A percentile compares a stretch with the other conserved stretches of the same genome.
Evolutionary conservation across 805 yeast genomes (phyloP).

Genomic region (Kodamaea hsintzibuensis): DNA sequence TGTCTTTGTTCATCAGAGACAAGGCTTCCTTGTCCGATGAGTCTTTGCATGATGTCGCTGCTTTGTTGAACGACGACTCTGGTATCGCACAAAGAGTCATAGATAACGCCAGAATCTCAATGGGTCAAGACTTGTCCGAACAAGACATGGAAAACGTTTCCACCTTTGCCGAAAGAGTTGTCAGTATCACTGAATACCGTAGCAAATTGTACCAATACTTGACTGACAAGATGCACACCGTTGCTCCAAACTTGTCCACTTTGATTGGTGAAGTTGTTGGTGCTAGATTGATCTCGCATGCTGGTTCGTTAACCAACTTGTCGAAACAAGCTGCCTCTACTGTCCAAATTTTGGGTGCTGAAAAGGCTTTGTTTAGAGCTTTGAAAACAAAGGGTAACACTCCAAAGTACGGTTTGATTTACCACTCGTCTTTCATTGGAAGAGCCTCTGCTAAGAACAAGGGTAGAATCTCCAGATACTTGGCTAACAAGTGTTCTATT

Average conservation of each 20-base stretch:
- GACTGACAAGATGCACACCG: slow-evolving; percentile 94
- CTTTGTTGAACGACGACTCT: slow-evolving; percentile 86
- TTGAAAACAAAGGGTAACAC: slow-evolving; percentile 95
- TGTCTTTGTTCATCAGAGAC: slow-evolving; percentile 81
- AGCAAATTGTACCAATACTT: slow-evolving; percentile 79
- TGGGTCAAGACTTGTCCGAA: slow-evolving; percentile 98
- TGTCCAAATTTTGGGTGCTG: slow-evolving; percentile 97
- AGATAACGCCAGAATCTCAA: slow-evolving; percentile 93
- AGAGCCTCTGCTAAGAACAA: slow-evolving; percentile 94
- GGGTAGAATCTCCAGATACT: slow-evolving; percentile 97
- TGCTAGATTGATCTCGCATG: slow-evolving; percentile 96
- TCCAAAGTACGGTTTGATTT: slow-evolving; percentile 93
- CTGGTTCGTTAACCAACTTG: slow-evolving; percentile 94
- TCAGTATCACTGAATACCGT: slow-evolving; percentile 88
- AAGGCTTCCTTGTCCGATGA: slow-evolving; percentile 87
- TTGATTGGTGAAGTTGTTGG: slow-evolving; percentile 99
- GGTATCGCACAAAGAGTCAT: slow-evolving; percentile 85
- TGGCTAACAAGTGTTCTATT: slow-evolving; percentile 98
- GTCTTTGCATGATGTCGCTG: slow-evolving; percentile 91
- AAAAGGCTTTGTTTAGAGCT: slow-evolving; percentile 94
- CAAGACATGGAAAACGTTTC: slow-evolving; percentile 90
- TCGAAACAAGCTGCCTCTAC: slow-evolving; percentile 99
- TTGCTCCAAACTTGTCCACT: slow-evolving; percentile 96
- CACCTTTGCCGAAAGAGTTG: slow-evolving; percentile 92
- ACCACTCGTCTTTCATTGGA: slow-evolving; percentile 93